Percentiles rank a stretch among this genome's conserved stretches.
Evolutionary conservation across 345 rosid genomes (phyloP).

Genomic region (Eucalyptus fibrosa): DNA sequence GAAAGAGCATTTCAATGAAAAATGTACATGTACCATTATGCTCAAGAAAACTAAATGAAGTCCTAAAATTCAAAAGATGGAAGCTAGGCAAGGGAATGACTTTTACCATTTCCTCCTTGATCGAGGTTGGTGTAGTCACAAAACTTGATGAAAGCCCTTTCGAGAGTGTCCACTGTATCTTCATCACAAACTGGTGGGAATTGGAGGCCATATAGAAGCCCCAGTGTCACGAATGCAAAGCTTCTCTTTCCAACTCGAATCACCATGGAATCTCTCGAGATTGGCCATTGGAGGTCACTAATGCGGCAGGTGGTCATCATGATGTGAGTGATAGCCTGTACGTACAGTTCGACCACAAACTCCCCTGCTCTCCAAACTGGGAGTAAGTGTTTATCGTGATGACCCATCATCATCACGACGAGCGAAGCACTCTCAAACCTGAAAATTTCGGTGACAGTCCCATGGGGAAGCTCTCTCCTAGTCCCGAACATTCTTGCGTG

Average conservation of each 20-base stretch:
- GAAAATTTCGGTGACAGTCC: neutral
- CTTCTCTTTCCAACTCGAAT: neutral
- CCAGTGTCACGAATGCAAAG: neutral
- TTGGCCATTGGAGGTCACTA: neutral
- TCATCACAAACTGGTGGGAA: neutral
- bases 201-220: constrained; percentile 1
- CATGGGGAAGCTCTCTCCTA: neutral
- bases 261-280: neutral
- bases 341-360: neutral
- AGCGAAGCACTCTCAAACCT: neutral
- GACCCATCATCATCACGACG: neutral
- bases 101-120: neutral
- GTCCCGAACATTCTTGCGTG: neutral
- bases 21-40: neutral
- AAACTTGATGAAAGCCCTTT: neutral
- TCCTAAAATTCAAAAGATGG: neutral
- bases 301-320: neutral
- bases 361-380: neutral
- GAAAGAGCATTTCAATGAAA: neutral
- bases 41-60: neutral
- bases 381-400: neutral
- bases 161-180: neutral
- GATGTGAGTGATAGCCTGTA: neutral
- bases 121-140: neutral
- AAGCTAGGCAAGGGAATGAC: neutral